A percentile compares a stretch with the other conserved stretches of the same genome.
phyloP scores from a whole-genome alignment of 495 filamentous ascomycete genomes.

The Pseudotulostoma volvatum region DNA sequence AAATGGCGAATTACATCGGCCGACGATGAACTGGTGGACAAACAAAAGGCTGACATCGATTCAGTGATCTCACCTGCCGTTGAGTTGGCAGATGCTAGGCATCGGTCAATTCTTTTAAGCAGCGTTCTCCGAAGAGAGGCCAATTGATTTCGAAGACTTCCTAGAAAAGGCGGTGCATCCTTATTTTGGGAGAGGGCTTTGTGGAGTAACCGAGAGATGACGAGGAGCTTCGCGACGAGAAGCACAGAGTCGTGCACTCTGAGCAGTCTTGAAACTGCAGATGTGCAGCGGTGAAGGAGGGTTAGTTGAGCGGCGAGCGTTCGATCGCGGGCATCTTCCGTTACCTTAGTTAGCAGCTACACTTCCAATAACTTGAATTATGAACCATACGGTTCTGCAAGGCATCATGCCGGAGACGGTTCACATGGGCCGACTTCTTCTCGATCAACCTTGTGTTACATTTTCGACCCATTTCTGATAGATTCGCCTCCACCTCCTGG shows the following conservation, averaged over 20 bases:
- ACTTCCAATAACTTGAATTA: neutral
- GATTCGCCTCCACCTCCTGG: conserved; percentile 48
- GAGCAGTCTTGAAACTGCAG: conserved; percentile 39
- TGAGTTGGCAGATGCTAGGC: conserved; percentile 36
- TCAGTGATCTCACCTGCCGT: conserved; percentile 43
- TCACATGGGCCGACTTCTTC: conserved; percentile 46
- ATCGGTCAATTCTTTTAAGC: conserved; percentile 47
- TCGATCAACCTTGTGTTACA: conserved; percentile 64
- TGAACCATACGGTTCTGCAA: conserved; percentile 27
- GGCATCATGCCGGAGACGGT: conserved; percentile 35
- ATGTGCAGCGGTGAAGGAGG: conserved; percentile 43
- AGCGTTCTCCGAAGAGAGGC: conserved; percentile 43
- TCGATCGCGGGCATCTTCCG: conserved; percentile 33
- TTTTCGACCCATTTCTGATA: conserved; percentile 54
- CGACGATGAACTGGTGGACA: conserved; percentile 67
- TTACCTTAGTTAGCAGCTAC: neutral
- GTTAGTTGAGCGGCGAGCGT: conserved; percentile 44
- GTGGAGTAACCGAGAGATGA: conserved; percentile 53
- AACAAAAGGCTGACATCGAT: conserved; percentile 62
- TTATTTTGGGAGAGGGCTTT: conserved; percentile 45
- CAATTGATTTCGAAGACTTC: conserved; percentile 45
- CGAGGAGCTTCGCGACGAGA: conserved; percentile 63
- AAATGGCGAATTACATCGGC: conserved; percentile 73
- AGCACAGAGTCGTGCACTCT: conserved; percentile 41
- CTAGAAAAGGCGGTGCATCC: conserved; percentile 36